These are phyloP conservation scores for Candida fluviatilis DNA, from an alignment of 805 yeast genomes.

Conservation along the genomic window DNA sequence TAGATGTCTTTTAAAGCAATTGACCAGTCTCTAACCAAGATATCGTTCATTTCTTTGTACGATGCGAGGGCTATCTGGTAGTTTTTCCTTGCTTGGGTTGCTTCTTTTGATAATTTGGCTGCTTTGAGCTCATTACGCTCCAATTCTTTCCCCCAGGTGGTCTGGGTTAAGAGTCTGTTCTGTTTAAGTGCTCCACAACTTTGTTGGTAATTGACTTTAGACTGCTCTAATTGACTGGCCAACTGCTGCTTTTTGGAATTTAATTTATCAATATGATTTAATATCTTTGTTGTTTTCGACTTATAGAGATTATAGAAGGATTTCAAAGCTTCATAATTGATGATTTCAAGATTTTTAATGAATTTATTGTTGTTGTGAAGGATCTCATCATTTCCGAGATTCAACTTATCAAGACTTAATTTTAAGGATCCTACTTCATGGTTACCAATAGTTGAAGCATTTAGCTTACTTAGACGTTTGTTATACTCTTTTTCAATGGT, in stretches of 20 bases:
- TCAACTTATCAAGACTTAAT: conserved; percentile 54
- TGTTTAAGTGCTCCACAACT: conserved; percentile 59
- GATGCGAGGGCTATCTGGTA: conserved; percentile 54
- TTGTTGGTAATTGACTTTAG: conserved; percentile 48
- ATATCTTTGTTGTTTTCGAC: conserved; percentile 53
- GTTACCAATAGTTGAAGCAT: conserved; percentile 47
- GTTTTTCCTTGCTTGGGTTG: conserved; percentile 43
- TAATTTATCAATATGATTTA: conserved; percentile 54
- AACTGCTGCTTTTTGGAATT: conserved; percentile 41
- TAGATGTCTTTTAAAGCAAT: conserved; percentile 59
- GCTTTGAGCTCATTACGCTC: conserved; percentile 56
- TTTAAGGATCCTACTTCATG: conserved; percentile 58
- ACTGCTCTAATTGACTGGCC: conserved; percentile 29
- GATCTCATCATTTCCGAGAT: conserved; percentile 56
- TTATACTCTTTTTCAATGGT: conserved; percentile 73
- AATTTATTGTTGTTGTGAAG: conserved; percentile 54
- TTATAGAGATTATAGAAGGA: conserved; percentile 49
- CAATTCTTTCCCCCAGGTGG: conserved; percentile 72
- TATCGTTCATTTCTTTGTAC: conserved; percentile 52
- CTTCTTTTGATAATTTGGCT: conserved; percentile 42
- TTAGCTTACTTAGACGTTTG: conserved; percentile 47
- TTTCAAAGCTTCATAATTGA: conserved; percentile 45
- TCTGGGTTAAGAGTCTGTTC: conserved; percentile 55
- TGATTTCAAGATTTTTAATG: conserved; percentile 46
- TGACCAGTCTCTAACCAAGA: conserved; percentile 73